These are phyloP conservation scores for Brassica hybrid DNA, from an alignment of 441 rosid genomes.

Conservation along the genomic window DNA sequence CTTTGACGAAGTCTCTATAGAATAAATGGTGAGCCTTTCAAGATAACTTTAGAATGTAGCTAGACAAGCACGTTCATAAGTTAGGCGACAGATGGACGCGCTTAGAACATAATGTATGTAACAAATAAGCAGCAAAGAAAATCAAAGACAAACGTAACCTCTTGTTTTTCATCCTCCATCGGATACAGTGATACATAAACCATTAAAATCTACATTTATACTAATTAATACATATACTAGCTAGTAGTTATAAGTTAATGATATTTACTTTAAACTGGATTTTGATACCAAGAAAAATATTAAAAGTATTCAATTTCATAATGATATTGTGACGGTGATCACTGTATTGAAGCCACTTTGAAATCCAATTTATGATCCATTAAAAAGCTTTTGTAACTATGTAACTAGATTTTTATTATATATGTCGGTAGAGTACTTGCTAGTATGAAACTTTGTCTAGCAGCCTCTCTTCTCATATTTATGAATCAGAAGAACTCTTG, in stretches of 20 bases:
- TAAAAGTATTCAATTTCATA: background rate
- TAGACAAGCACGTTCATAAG: background rate
- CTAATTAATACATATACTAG: background rate
- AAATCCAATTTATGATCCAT: too few relatives aligned
- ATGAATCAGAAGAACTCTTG: too few relatives aligned
- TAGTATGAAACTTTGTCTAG: too few relatives aligned
- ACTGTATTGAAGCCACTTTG: background rate
- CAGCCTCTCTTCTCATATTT: too few relatives aligned
- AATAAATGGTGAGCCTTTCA: background rate
- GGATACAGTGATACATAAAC: slow-evolving; percentile 1
- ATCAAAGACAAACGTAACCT: background rate
- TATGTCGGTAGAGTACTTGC: too few relatives aligned
- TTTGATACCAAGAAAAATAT: background rate
- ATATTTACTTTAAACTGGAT: background rate
- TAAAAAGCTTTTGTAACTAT: too few relatives aligned
- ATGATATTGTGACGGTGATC: background rate
- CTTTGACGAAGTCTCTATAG: slow-evolving; percentile 1
- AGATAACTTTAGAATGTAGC: background rate
- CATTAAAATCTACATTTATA: background rate
- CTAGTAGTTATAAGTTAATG: background rate
- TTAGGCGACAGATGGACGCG: background rate
- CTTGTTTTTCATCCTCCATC: background rate
- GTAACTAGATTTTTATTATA: too few relatives aligned
- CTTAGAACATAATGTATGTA: background rate
- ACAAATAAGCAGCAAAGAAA: background rate